Percentiles rank a stretch among this genome's conserved stretches.
phyloP scores from a whole-genome alignment of 2,329 filamentous ascomycete species.

The Aspergillus sp. region DNA sequence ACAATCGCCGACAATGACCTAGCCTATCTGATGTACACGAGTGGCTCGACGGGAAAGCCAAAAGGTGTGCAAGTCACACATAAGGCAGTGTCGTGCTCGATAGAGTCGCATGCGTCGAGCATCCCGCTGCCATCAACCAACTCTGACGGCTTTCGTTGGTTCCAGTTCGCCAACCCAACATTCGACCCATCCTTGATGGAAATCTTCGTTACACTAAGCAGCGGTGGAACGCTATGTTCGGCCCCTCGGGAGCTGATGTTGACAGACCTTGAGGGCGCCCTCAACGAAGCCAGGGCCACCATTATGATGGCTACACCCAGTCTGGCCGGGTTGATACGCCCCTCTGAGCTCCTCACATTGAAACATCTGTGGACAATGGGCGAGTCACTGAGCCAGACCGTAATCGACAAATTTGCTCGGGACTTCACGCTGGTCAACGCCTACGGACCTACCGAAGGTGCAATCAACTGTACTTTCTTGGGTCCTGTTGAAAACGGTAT shows the following conservation, averaged over 20 bases:
- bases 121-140: conserved; percentile 23
- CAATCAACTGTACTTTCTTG: conserved; percentile 29
- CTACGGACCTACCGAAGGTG: conserved; percentile 36
- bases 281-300: conserved; percentile 32
- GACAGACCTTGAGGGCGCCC: conserved; percentile 26
- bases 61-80: conserved; percentile 36
- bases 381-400: conserved; percentile 34
- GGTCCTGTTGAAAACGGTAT: conserved; percentile 19
- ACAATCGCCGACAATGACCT: conserved; percentile 20
- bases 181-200: conserved; percentile 35
- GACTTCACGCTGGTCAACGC: conserved; percentile 28
- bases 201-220: conserved; percentile 30
- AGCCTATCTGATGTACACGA: conserved; percentile 38
- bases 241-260: conserved; percentile 30
- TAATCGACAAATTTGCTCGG: conserved; percentile 32
- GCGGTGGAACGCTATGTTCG: conserved; percentile 37
- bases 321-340: conserved; percentile 35
- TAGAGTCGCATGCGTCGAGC: conserved; percentile 28
- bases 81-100: conserved; percentile 31
- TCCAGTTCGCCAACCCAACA: conserved; percentile 39
- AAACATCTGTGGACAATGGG: conserved; percentile 35
- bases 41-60: conserved; percentile 35
- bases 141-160: conserved; percentile 33
- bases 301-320: conserved; percentile 43
- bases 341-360: conserved; percentile 22